Conservation (phyloP, 148 eudicot species). For the Dysphania ambrosioides region DNA sequence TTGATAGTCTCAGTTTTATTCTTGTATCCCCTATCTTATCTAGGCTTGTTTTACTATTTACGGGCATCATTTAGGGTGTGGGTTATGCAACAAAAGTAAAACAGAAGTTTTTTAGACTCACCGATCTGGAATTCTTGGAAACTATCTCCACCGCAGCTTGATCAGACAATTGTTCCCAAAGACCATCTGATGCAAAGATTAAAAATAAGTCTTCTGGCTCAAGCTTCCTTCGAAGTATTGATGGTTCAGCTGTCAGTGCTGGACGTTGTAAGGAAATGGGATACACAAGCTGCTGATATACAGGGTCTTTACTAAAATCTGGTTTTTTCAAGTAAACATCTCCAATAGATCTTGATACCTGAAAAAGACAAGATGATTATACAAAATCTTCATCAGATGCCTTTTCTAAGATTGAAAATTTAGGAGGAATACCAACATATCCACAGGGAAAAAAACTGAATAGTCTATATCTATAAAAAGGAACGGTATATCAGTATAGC, state of each 20-base stretch:
- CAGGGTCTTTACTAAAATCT: slow-evolving; percentile 40
- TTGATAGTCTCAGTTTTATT: neutral
- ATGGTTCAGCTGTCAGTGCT: slow-evolving; percentile 58
- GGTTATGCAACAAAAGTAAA: neutral
- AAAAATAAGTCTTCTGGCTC: slow-evolving; percentile 50
- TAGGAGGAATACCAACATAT: neutral
- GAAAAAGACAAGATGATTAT: slow-evolving; percentile 17
- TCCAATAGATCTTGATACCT: slow-evolving; percentile 74
- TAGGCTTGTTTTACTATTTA: neutral
- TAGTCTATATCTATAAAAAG: neutral
- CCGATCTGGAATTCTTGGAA: slow-evolving; percentile 43
- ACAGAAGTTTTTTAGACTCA: slow-evolving; percentile 21
- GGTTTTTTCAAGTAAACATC: slow-evolving; percentile 67
- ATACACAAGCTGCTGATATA: slow-evolving; percentile 37
- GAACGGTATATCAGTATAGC: no score
- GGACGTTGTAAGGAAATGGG: slow-evolving; percentile 43
- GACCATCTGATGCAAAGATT: slow-evolving; percentile 74
- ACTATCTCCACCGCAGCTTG: slow-evolving; percentile 60
- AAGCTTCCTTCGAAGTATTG: slow-evolving; percentile 38
- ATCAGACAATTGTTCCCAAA: slow-evolving; percentile 66
- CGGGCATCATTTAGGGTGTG: no score
- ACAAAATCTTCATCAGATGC: slow-evolving; percentile 18
- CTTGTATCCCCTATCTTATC: neutral
- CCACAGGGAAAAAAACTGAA: neutral
- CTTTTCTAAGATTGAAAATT: slow-evolving; percentile 5